Conservation (phyloP, 2,329 filamentous ascomycete species). For the Alternaria incomplexa region DNA sequence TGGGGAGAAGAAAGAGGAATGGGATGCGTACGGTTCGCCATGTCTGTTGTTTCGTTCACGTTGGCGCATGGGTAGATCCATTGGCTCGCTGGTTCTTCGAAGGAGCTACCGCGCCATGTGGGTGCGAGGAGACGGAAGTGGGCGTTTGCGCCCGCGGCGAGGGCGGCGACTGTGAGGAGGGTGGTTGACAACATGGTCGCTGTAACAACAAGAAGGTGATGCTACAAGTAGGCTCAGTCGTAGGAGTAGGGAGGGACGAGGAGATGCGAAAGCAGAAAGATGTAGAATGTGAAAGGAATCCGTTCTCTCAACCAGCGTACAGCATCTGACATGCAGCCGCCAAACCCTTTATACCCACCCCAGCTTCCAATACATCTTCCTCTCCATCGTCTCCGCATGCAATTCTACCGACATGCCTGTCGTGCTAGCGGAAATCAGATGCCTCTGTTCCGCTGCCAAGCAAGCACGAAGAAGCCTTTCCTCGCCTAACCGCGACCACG, state of each 20-base stretch:
- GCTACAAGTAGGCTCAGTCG: too few species aligned
- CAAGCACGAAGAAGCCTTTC: constrained; percentile 1
- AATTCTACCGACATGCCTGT: background rate
- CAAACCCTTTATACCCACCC: constrained; percentile 13
- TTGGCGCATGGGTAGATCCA: constrained; percentile 52
- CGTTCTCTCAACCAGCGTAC: background rate
- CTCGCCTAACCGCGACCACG: constrained; percentile 1
- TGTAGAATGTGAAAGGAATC: background rate
- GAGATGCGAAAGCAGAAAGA: background rate
- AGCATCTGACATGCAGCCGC: background rate
- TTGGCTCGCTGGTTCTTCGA: constrained; percentile 44
- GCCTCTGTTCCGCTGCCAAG: constrained; percentile 4
- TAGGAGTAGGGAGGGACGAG: background rate
- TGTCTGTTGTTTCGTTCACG: constrained; percentile 46
- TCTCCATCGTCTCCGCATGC: background rate
- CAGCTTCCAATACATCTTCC: background rate
- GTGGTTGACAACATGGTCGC: constrained; percentile 27
- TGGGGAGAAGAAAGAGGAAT: background rate
- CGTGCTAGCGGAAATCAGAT: background rate
- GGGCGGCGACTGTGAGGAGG: constrained; percentile 25
- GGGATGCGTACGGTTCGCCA: constrained; percentile 48
- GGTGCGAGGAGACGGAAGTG: constrained; percentile 54
- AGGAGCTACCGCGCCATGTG: constrained; percentile 52
- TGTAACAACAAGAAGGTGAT: background rate
- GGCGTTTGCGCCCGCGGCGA: constrained; percentile 45